These are phyloP conservation scores for Termitomyces sp. DNA, from an alignment of 1,284 basidiomycete genomes.

Conservation along the genomic window DNA sequence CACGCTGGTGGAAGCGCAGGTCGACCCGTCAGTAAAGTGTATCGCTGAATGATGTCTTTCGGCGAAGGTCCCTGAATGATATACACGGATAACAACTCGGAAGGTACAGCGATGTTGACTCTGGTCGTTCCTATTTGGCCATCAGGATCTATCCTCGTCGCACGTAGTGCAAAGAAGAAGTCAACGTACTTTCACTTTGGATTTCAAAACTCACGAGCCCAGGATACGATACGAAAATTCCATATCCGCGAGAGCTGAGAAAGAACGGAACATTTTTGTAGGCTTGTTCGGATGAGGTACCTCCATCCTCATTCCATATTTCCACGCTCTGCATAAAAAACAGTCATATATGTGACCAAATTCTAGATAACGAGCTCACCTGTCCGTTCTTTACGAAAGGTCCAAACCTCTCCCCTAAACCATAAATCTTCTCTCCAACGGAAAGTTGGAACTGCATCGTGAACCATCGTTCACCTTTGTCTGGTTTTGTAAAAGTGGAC, in stretches of 20 bases:
- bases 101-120: constrained; percentile 49
- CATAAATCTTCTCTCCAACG: constrained; percentile 55
- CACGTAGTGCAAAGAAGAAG: neutral
- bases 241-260: constrained; percentile 49
- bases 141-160: neutral
- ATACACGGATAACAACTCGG: constrained; percentile 48
- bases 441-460: constrained; percentile 50
- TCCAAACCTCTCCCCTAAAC: constrained; percentile 54
- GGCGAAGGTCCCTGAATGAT: constrained; percentile 48
- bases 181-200: constrained; percentile 24
- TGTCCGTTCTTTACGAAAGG: constrained; percentile 57
- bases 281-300: constrained; percentile 49
- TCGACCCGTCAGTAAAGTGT: constrained; percentile 45
- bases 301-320: constrained; percentile 55
- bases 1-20: constrained; percentile 53
- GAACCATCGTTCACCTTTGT: constrained; percentile 40
- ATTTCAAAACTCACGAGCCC: constrained; percentile 37
- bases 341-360: neutral
- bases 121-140: constrained; percentile 31
- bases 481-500: constrained; percentile 26
- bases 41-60: constrained; percentile 40
- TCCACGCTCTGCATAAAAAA: constrained; percentile 32
- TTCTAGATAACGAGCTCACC: constrained; percentile 7
- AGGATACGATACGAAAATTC: constrained; percentile 54
- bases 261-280: constrained; percentile 56